Base-by-base conservation (phyloP, 1,284 basidiomycete species). In the Cryptococcus maquisensis region DNA sequence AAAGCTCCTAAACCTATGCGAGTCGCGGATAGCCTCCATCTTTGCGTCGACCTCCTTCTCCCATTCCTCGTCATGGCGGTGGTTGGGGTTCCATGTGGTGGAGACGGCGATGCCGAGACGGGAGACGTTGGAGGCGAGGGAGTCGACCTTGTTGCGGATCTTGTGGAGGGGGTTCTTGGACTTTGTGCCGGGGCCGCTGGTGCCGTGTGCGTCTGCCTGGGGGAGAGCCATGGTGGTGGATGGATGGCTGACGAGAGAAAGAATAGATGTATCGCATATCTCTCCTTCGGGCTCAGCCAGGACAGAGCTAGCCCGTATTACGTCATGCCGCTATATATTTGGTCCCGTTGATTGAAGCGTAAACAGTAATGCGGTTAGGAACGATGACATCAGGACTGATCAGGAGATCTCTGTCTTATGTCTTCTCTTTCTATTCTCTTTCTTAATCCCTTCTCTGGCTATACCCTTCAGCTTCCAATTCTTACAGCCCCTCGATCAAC, bases 1-100 rank as follows among this genome's bases (percentile, higher is more conserved):
- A 73, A 96, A 98, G 61, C 86, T 89, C 38, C 83, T 71, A 76
- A 90, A 97, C 28, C 92, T 83, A 77, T 97, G 93, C 16, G 79
- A 76, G 3, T 83, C 82, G 59, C 85, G 85, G 67, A 95, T 93
- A 65, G 84, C 81, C 50, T 81, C 79, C 20, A 86, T 79, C 58
- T 86, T 79, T 36, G 80, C 76, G 64, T 89, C 87, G n/a, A 82
- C 76, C 36, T 79, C 80, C 62, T 83, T 81, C 73, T 89, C 88
- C 61, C 67, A 66, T 36, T 50, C 66, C 52, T 81, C 84, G 69
- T 94, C 88, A 70, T 94, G 91, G 41, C 90, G 73, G 55, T 80
- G 79, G 56, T 78, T 76, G 6, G 78, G 77, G 58, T 79, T 79
- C 52, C 74, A 56, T 1, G 73, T 76, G 0, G 74, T 75, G 5